Evolutionary conservation across 2,329 filamentous ascomycete genomes (phyloP).

Genomic region (Colletotrichum neosansevieriae): DNA sequence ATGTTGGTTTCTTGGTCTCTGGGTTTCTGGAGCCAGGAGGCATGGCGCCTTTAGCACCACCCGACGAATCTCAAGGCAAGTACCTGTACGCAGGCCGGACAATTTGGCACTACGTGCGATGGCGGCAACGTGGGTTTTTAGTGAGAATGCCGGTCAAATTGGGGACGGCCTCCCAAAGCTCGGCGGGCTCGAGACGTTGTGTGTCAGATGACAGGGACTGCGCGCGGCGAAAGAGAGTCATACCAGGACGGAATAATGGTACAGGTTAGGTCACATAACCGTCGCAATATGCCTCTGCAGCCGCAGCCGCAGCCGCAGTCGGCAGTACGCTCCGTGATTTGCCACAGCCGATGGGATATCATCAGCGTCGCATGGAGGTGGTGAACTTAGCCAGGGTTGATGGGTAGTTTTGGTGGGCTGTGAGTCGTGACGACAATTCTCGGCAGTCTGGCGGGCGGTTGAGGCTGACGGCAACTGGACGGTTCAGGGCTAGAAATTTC

Average conservation of each 20-base stretch:
- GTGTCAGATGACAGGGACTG: slow-evolving; percentile 20
- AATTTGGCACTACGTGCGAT: slow-evolving; percentile 5
- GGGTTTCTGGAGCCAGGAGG: neutral
- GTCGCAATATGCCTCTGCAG: slow-evolving; percentile 5
- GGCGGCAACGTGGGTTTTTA: neutral
- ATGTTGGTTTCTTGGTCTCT: slow-evolving; percentile 8
- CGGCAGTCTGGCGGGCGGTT: slow-evolving; percentile 14
- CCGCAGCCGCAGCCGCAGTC: neutral
- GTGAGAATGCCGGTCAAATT: neutral
- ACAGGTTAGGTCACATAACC: slow-evolving; percentile 30
- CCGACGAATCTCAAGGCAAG: neutral
- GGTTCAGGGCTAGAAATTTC: neutral
- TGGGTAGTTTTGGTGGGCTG: slow-evolving; percentile 4
- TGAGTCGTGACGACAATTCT: slow-evolving; percentile 14
- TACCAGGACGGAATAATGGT: slow-evolving; percentile 30
- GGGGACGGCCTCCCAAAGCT: neutral
- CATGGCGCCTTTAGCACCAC: neutral
- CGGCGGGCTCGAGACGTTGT: slow-evolving; percentile 17
- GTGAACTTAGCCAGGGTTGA: slow-evolving; percentile 9
- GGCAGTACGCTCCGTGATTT: neutral
- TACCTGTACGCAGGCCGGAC: neutral
- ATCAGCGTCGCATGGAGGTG: slow-evolving; percentile 20
- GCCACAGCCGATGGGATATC: slow-evolving; percentile 7
- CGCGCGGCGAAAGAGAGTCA: slow-evolving; percentile 8
- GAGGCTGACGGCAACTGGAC: neutral